Evolutionary conservation across 2,329 filamentous ascomycete genomes (phyloP), one percentile per base, ranked within the genome.

Genomic region (Clathrospora elynae): DNA sequence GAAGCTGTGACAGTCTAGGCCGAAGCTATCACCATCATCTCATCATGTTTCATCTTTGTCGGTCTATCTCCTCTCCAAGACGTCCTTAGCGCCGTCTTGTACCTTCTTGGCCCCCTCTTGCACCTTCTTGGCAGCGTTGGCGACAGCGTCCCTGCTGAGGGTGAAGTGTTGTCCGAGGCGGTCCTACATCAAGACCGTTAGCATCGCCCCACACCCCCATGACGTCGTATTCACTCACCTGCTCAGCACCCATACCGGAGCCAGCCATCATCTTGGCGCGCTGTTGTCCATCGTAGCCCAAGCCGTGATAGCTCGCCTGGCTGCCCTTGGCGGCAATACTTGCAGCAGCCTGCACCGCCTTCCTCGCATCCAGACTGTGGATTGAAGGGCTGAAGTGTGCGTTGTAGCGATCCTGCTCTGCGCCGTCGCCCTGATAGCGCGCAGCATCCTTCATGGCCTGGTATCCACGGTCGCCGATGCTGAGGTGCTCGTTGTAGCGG

Each of bases 391-490:
- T 50, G 33, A 69, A 69, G 43, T 67, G 60, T n/a, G 46, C 22
- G 16, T 49, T 54, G 34, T 67, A 67, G 14, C 64, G 53, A 32
- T 67, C 64, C 37, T 67, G 64, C 40, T 67, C 63, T 6, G 63
- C 62, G 20, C 63, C 63, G 6, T 43, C 42, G 36, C 62, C 62
- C 32, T 59, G 60, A 35, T 51, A 45, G 31, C 35, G 32, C 8
- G 55, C 55, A 11, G 52, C 57, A 11, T 55, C 49, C 32, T 56
- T 48, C 10, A 47, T 25, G 22, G 40, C 36, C 14, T 39, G 41
- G 31, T 51, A 33, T 10, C 45, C 50, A 9, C 46, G 46, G 12
- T 53, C 35, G 3, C 51, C 49, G 10, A 57, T 38, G 28, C 46
- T 33, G 18, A 60, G 52, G 26, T 62, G 57, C 9, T 44, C 42